These are phyloP conservation scores for Phaeophleospora eucalypticola DNA, from an alignment of 2,329 filamentous ascomycete species.

Conservation along the genomic window DNA sequence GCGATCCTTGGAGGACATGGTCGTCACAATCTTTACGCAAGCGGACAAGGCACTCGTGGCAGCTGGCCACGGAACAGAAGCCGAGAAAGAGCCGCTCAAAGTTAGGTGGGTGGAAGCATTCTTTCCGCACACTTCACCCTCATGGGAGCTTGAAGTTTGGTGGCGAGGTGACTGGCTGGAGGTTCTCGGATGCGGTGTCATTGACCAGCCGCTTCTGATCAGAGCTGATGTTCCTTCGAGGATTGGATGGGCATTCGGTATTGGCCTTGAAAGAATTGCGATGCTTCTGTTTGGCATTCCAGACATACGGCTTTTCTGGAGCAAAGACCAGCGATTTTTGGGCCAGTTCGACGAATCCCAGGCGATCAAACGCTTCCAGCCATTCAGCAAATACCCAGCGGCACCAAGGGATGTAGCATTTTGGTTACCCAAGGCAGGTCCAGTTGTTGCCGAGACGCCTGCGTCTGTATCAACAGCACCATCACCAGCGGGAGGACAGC, in stretches of 20 bases:
- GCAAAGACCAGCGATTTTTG: slow-evolving; percentile 77
- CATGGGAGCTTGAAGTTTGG: slow-evolving; percentile 93
- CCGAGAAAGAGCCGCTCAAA: slow-evolving; percentile 64
- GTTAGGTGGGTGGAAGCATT: slow-evolving; percentile 96
- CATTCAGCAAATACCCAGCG: slow-evolving; percentile 87
- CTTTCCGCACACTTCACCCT: slow-evolving; percentile 94
- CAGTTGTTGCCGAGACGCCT: slow-evolving; percentile 29
- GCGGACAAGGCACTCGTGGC: slow-evolving; percentile 62
- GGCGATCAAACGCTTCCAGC: slow-evolving; percentile 63
- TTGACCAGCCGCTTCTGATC: slow-evolving; percentile 75
- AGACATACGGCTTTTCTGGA: slow-evolving; percentile 97
- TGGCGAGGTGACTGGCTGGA: slow-evolving; percentile 96
- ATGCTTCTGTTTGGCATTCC: slow-evolving; percentile 97
- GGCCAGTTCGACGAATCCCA: slow-evolving; percentile 63
- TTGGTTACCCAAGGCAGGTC: slow-evolving; percentile 59
- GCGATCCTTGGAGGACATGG: slow-evolving; percentile 80
- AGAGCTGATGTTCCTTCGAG: slow-evolving; percentile 71
- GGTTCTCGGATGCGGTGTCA: slow-evolving; percentile 86
- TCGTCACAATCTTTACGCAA: slow-evolving; percentile 80
- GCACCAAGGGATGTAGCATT: slow-evolving; percentile 93
- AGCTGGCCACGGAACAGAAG: slow-evolving; percentile 31
- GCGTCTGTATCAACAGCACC: slow-evolving; percentile 31
- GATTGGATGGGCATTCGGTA: slow-evolving; percentile 91
- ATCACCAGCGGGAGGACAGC: slow-evolving; percentile 33
- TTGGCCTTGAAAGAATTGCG: slow-evolving; percentile 89